Base-by-base conservation (phyloP, 441 rosid genomes). In the Mallotus japonicus region DNA sequence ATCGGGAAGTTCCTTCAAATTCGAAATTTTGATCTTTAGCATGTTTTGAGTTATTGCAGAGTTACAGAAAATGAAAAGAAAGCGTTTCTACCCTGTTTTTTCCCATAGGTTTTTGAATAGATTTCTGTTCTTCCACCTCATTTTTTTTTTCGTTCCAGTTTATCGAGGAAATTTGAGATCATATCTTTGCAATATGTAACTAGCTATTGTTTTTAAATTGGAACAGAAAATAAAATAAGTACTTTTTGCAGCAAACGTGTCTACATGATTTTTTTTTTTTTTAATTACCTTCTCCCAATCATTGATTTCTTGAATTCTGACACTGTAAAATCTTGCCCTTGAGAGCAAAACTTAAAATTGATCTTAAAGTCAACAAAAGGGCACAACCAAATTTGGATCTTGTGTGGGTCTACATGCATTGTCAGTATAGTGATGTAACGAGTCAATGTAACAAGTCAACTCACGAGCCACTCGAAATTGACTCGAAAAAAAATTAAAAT, bases 101-200 rank as follows among this genome's bases (percentile, higher is more conserved):
- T 0, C 2, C 49, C 1, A 58, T 19, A 64, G 71, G 47, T 6
- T 4, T 24, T 28, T 0, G 17, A 16, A 65, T 42, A 40, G 34
- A 3, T 54, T 47, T 64, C 15, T 8, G 1, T 19, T 59, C 28
- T 19, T 55, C 19, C 51, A 19, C 11, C 28, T 24, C 1, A 14
- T 67, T 67, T 2, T 5, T 22, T 13, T n/a, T 8, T 44, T 63
- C 2, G 1, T 32, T 34, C 16, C 47, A 42, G 28, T 61, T 60
- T 5, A 50, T 61, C 61, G 37, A 16, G 9, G 49, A 49, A 71
- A 28, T 28, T 47, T 9, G 59, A 61, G 59, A 49, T 61, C 40
- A 49, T 32, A n/a, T 62, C 16, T 37, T 19, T n/a, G 74, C 68
- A 50, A 34, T 13, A 44, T 72, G 61, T 63, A 62, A 40, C 42